These are phyloP conservation scores for Saprolegnia diclina DNA, from an alignment of 352 stramenopile genomes.

Conservation along the genomic window DNA sequence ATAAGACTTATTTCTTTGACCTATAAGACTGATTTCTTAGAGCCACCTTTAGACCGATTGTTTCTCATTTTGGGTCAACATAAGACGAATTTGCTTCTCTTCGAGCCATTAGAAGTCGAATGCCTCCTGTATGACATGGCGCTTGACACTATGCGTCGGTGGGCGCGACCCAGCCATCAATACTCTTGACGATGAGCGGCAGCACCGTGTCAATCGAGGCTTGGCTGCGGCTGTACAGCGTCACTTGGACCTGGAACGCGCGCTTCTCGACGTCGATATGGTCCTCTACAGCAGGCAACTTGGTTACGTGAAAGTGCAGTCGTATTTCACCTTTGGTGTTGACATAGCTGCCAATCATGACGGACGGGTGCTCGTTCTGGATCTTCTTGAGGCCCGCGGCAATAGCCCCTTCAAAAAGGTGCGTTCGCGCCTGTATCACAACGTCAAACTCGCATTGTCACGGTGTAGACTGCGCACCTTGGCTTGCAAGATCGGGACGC, in stretches of 20 bases:
- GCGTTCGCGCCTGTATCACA: constrained; percentile 53
- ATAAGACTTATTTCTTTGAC: too few relatives aligned
- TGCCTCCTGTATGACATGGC: too few relatives aligned
- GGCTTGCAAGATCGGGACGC: constrained; percentile 66
- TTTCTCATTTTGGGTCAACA: too few relatives aligned
- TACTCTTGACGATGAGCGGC: constrained; percentile 5
- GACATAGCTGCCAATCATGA: constrained; percentile 80
- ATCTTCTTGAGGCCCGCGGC: constrained; percentile 53
- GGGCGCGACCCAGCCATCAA: constrained; percentile 22
- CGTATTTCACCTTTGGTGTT: constrained; percentile 41
- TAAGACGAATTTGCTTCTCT: background rate
- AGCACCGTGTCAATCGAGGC: constrained; percentile 8
- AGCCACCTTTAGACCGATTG: too few relatives aligned
- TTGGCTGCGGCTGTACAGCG: constrained; percentile 19
- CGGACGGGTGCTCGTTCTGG: constrained; percentile 56
- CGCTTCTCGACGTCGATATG: constrained; percentile 3
- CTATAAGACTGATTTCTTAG: too few relatives aligned
- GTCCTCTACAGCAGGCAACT: constrained; percentile 1
- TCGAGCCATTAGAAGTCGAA: too few relatives aligned
- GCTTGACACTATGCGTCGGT: background rate
- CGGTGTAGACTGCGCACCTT: constrained; percentile 44
- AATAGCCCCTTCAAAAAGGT: constrained; percentile 62
- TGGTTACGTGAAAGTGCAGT: background rate
- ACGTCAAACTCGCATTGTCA: background rate
- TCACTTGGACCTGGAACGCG: constrained; percentile 25